Evolutionary conservation across 345 rosid genomes (phyloP), one percentile per base, ranked within the genome.

Genomic region (Firmiana major): DNA sequence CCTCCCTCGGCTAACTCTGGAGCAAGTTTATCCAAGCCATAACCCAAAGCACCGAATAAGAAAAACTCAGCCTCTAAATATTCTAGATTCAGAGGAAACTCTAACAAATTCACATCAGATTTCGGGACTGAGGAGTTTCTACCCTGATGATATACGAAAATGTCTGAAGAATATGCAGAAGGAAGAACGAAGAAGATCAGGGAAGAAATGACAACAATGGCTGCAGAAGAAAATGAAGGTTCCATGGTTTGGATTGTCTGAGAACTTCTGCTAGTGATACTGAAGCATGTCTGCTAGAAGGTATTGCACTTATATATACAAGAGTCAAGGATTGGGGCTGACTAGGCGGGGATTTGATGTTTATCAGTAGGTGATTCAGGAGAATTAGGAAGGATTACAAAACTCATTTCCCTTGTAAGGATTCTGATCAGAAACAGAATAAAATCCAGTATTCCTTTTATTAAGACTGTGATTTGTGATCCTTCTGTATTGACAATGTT

Each of bases 21-120:
- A 22, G 89, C 97, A n/a, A 84, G 84, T 54, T 5, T 71, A 66
- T 93, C 99, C 81, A 93, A 82, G 51, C 99, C 99, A 79, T 80
- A 31, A n/a, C 98, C 98, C 77, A 86, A 38, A 1, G 97, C 80
- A 26, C 94, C 98, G 51, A 68, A 84, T 81, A 92, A 76, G 86
- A 96, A 92, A 82, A 93, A 91, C 86, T 96, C 99, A 1, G 99
- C 98, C 79, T 96, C 99, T 31, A 96, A 81, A 74, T 90, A 96
- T 83, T 92, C 98, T 31, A 96, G 77, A 83, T 96, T 96, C 63
- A 93, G 76, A 7, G 99, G 93, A 68, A 96, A 92, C 87, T 93
- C 97, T 48, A 96, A 49, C 38, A 93, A 79, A 79, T 87, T 87
- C 10, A 81, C 79, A 57, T 89, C 91, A 0, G 76, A 60, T 26